Percentiles rank a stretch among this genome's conserved stretches.
Evolutionary conservation across 495 filamentous ascomycete genomes (phyloP).

Genomic region (Aspergillus hancockii): DNA sequence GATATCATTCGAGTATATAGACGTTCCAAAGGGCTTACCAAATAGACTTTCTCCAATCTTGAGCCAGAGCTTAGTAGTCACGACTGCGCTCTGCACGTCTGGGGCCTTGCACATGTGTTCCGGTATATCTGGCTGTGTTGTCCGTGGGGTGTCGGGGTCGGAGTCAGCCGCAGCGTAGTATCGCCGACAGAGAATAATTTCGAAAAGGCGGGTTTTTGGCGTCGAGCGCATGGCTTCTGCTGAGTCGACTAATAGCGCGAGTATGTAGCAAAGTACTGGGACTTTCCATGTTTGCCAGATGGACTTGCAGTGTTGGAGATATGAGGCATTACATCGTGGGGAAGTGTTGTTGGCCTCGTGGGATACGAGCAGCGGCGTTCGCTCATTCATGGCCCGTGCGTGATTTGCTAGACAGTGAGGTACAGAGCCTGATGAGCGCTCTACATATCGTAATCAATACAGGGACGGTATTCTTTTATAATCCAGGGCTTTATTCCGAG

Average conservation of each 20-base stretch:
- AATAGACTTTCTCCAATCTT: background rate
- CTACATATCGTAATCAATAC: too few relatives aligned
- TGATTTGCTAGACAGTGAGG: background rate
- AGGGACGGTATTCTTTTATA: background rate
- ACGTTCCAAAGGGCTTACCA: background rate
- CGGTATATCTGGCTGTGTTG: background rate
- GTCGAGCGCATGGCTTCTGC: background rate
- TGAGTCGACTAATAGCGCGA: background rate
- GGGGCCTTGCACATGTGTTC: constrained; percentile 1
- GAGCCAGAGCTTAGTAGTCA: background rate
- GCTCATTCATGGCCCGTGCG: background rate
- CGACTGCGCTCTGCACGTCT: background rate
- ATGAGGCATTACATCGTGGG: background rate
- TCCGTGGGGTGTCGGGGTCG: background rate
- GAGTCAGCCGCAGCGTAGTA: background rate
- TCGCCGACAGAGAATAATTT: background rate
- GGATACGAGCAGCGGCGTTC: background rate
- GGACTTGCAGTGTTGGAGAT: background rate
- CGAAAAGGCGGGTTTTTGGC: background rate
- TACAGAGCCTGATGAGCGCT: too few relatives aligned
- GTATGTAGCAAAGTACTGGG: background rate
- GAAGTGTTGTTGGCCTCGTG: background rate
- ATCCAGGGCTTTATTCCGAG: background rate
- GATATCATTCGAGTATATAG: background rate
- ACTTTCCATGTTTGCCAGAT: constrained; percentile 4